Evolutionary conservation across 1,284 basidiomycete genomes (phyloP).

Genomic region (Kalmanozyma brasiliensis): DNA sequence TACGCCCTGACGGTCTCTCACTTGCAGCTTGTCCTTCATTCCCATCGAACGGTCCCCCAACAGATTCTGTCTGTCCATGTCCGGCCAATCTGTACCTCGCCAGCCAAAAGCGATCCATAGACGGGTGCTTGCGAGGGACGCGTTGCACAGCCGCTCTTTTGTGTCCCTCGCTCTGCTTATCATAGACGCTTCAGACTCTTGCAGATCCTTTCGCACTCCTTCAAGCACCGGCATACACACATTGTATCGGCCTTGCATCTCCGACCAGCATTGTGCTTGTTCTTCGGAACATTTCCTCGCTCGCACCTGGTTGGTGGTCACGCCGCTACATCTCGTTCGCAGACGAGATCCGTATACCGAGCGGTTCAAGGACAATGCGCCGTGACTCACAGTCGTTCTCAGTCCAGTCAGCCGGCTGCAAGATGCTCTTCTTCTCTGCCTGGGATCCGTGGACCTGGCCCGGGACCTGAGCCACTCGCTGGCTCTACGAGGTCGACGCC

Average conservation of each 20-base stretch:
- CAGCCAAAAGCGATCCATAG: too few relatives aligned
- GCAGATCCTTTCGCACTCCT: conserved; percentile 2
- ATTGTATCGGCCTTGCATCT: background rate
- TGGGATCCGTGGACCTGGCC: background rate
- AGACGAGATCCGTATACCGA: background rate
- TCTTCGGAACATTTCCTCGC: conserved; percentile 35
- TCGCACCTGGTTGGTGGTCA: conserved; percentile 1
- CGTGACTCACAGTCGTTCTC: conserved; percentile 1
- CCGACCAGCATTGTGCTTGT: conserved; percentile 5
- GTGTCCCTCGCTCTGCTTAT: background rate
- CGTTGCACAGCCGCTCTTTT: too few relatives aligned
- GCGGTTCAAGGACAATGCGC: background rate
- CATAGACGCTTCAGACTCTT: conserved; percentile 2
- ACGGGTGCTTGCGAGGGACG: too few relatives aligned
- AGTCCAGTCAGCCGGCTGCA: background rate
- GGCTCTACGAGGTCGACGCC: too few relatives aligned
- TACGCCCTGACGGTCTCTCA: conserved; percentile 12
- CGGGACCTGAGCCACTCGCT: too few relatives aligned
- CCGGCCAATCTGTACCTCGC: conserved; percentile 3
- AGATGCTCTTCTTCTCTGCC: conserved; percentile 10
- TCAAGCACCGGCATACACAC: background rate
- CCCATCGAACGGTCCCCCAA: conserved; percentile 20
- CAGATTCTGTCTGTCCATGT: conserved; percentile 14
- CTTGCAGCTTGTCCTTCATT: conserved; percentile 26
- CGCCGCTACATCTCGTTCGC: conserved; percentile 5